A percentile compares a stretch with the other conserved stretches of the same genome.
These are phyloP conservation scores for Diaporthe citrichinensis DNA, from an alignment of 2,329 filamentous ascomycete species.

Conservation along the genomic window DNA sequence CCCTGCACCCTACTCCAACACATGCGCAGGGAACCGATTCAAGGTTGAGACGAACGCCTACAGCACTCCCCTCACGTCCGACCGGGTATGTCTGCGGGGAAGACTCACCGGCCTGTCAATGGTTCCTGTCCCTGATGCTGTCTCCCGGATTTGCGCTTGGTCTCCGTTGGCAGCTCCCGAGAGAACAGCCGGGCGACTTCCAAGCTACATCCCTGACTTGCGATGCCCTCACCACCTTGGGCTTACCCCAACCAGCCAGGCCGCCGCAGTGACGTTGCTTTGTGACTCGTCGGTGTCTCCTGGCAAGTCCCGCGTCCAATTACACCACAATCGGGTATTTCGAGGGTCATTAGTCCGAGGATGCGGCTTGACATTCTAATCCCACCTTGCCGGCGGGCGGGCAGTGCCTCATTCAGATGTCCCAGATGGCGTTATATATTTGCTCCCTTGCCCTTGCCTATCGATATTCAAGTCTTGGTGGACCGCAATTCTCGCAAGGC, in stretches of 20 bases:
- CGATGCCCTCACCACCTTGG: slow-evolving; percentile 16
- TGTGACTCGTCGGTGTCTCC: neutral
- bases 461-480: neutral
- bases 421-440: neutral
- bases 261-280: slow-evolving; percentile 4
- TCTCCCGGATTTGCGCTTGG: neutral
- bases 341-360: slow-evolving; percentile 7
- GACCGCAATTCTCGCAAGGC: neutral
- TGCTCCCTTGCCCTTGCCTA: neutral
- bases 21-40: neutral
- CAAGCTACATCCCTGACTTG: slow-evolving; percentile 22
- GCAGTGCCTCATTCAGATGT: neutral
- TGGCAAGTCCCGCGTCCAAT: neutral
- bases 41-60: slow-evolving; percentile 12
- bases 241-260: slow-evolving; percentile 4
- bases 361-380: slow-evolving; percentile 16
- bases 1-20: neutral
- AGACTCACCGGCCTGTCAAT: slow-evolving; percentile 2
- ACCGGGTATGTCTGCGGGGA: slow-evolving; percentile 12
- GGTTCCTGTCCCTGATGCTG: neutral
- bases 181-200: neutral
- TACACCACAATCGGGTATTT: neutral
- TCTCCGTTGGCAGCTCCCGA: slow-evolving; percentile 1
- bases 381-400: slow-evolving; percentile 4
- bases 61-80: neutral